Percentiles rank a stretch among this genome's conserved stretches.
Conservation (phyloP, 495 filamentous ascomycete genomes). For the Penicillium silybi region DNA sequence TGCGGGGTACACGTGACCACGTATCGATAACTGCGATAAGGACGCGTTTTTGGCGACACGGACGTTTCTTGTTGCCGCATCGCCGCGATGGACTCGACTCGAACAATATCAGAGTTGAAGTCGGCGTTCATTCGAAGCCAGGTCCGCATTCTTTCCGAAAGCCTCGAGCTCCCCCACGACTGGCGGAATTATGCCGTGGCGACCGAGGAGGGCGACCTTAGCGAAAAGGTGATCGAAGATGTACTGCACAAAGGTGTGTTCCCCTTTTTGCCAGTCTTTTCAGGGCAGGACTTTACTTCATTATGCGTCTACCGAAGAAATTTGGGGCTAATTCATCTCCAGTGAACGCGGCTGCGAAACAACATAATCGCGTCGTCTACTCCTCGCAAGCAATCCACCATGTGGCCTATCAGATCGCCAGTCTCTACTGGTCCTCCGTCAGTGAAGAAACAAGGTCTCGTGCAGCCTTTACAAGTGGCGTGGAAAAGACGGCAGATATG, state of each 20-base stretch:
- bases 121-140: conserved; percentile 60
- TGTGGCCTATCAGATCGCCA: conserved; percentile 78
- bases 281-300: neutral
- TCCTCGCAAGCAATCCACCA: conserved; percentile 71
- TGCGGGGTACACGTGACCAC: conserved; percentile 7
- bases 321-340: conserved; percentile 11
- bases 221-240: conserved; percentile 53
- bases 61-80: neutral
- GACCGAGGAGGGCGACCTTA: conserved; percentile 44
- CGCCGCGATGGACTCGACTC: conserved; percentile 40
- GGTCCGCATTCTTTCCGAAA: conserved; percentile 56
- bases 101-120: conserved; percentile 59
- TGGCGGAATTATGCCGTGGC: conserved; percentile 51
- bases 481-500: conserved; percentile 42
- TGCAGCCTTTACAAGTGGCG: conserved; percentile 29
- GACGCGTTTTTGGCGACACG: neutral
- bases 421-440: conserved; percentile 58
- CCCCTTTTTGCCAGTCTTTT: neutral
- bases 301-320: neutral
- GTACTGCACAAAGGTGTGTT: conserved; percentile 48
- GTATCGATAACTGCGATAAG: conserved; percentile 21
- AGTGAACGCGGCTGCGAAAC: conserved; percentile 64
- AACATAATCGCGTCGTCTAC: conserved; percentile 70
- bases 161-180: conserved; percentile 51
- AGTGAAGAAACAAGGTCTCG: conserved; percentile 43